Base-by-base conservation (phyloP, 2,329 filamentous ascomycete genomes). In the Parafenestella ontariensis region DNA sequence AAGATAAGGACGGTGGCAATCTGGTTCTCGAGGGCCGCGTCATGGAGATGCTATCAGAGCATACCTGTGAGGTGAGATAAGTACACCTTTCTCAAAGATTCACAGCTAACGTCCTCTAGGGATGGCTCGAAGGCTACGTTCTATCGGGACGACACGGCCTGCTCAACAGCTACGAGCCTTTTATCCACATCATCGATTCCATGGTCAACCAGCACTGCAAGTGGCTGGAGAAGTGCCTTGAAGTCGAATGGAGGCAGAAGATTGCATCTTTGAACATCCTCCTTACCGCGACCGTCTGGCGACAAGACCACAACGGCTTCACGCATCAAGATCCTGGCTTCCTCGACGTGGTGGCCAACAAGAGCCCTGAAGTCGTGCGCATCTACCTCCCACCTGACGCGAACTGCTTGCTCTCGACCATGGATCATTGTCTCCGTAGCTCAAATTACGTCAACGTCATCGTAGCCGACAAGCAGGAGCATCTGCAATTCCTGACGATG, bases 171-270 rank as follows among this genome's bases (percentile, higher is more conserved):
- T 93, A 93, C 77, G 90, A 93, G 74, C 89, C 89, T 0, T 93
- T 93, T 70, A 90, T 92, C 54, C 89, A 92, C 69, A 86, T 93
- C 66, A 91, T 93, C 65, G 89, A 92, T 74, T 91, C 88, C 1
- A 93, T 93, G 89, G 89, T 93, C 56, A 92, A 91, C 73, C 89
- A 91, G 78, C 89, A 93, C 77, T 91, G 89, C 80, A 93, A 93
- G 75, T 92, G 89, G 89, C 83, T 92, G 46, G 89, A 93, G 74
- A 93, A 92, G 78, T 90, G 87, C 61, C 79, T 87, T n/a, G 89
- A 92, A 69, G 87, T 92, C 18, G 86, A 89, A 66, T 93, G 90
- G 90, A 86, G 90, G 46, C 84, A 81, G 64, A 88, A 88, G 73
- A 79, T 92, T 10, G 83, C 89, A 8, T 92, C 89, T 0, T 84